Base-by-base conservation (phyloP, 768 basidiomycete genomes). In the Crepidotus variabilis region DNA sequence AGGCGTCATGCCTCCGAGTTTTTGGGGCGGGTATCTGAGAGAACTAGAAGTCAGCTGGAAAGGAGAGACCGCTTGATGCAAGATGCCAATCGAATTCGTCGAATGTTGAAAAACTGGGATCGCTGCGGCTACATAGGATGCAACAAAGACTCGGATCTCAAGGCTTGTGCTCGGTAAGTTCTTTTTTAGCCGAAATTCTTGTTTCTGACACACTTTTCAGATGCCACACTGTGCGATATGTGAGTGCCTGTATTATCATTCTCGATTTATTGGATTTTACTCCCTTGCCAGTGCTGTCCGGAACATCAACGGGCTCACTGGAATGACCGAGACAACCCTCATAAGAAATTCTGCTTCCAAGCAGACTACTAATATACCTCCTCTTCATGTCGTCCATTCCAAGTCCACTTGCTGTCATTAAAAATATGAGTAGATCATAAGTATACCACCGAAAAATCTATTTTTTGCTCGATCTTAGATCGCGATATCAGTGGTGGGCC, bases 251-350 rank as follows among this genome's bases (percentile, higher is more conserved):
- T 2, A 8, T 21, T 22, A 55, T 6, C 23, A 54, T 28, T 28
- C 8, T 47, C 43, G n/a, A 32, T 18, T 20, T 43, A 3, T 28
- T 28, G 28, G 28, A 3, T 28, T 28, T 22, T 32, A 33, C 9
- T 21, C 10, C 18, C n/a, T n/a, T 51, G 6, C 7, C 35, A 68
- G 67, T 67, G 69, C 60, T 63, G 51, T 18, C 56, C 60, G 14
- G 69, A 66, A 46, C 69, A 70, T 49, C 69, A 70, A 49, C 64
- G 63, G 24, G 54, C 58, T 35, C 67, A 70, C 43, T 69, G 66
- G 67, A 51, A 18, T 1, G 45, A 50, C 22, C 13, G 28, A 18
- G 39, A 53, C 39, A 51, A 50, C 39, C 61, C 63, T 45, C 68
- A 67, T 24, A 66, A 65, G 45, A 52, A 47, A 9, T 39, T 62